Conservation (phyloP, 23 red algal genomes). For the Gracilaria caudata region DNA sequence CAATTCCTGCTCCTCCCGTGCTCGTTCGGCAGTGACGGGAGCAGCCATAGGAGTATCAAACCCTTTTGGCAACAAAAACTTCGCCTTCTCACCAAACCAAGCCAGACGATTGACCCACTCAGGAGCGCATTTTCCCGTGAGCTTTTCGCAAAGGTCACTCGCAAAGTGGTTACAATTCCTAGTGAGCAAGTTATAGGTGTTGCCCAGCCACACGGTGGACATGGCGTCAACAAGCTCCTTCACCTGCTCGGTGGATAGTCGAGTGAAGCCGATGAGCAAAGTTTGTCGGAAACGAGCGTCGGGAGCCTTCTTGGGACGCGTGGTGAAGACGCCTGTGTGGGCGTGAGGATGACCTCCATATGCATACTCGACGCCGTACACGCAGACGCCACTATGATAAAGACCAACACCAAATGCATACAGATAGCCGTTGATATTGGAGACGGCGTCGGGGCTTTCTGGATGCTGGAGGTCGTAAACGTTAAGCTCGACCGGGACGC, state of each 20-base stretch:
- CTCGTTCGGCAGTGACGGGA: conserved; percentile 61
- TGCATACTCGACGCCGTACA: conserved; percentile 73
- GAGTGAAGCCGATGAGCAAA: conserved; percentile 54
- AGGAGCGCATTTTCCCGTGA: conserved; percentile 63
- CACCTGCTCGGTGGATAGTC: conserved; percentile 24
- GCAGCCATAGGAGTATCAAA: conserved; percentile 71
- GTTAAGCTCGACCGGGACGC: conserved; percentile 72
- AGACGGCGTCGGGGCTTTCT: conserved; percentile 53
- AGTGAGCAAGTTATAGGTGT: conserved; percentile 79
- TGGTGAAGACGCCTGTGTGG: conserved; percentile 73
- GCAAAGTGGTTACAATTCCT: conserved; percentile 88
- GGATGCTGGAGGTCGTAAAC: conserved; percentile 81
- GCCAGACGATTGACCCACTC: conserved; percentile 83
- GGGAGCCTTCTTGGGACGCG: conserved; percentile 58
- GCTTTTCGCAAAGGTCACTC: conserved; percentile 62
- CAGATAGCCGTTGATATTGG: conserved; percentile 60
- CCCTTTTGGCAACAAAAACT: conserved; percentile 77
- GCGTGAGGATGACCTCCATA: conserved; percentile 66
- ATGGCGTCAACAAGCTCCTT: conserved; percentile 63
- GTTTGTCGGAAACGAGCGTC: conserved; percentile 76
- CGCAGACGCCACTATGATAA: conserved; percentile 74
- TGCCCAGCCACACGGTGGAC: conserved; percentile 48
- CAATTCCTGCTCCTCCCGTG: conserved; percentile 18
- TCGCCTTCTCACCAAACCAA: conserved; percentile 57
- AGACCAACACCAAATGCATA: conserved; percentile 71